Evolutionary conservation across 73 alveolate species (phyloP).

Genomic region (Stentor roeselii): DNA sequence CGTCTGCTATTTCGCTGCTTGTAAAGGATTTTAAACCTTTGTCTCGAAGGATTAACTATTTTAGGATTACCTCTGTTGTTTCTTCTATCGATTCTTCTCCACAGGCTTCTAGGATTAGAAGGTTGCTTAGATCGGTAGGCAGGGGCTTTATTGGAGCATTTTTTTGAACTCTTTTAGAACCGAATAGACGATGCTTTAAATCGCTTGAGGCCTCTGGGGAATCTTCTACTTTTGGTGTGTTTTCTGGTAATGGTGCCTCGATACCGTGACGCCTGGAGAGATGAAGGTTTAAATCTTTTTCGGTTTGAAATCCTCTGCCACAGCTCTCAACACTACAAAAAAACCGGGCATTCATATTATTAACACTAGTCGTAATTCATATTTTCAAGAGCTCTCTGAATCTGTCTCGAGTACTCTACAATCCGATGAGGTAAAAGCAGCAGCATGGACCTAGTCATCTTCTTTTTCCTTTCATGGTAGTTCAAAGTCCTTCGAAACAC

Average conservation of each 20-base stretch:
- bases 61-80: neutral
- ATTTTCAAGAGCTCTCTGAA: neutral
- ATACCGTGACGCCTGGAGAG: neutral
- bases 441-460: conserved; percentile 5
- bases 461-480: neutral
- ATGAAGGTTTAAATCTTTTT: neutral
- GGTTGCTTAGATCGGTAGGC: neutral
- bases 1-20: neutral
- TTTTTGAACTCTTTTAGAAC: neutral
- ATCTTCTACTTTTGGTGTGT: neutral
- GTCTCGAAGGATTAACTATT: neutral
- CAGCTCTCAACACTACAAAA: neutral
- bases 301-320: neutral
- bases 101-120: neutral
- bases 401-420: neutral
- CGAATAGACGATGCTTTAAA: neutral
- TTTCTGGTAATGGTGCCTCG: neutral
- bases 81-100: conserved; percentile 19
- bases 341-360: conserved; percentile 17
- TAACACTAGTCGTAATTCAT: conserved; percentile 18
- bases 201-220: neutral
- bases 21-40: neutral
- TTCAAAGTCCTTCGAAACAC: neutral
- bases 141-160: neutral
- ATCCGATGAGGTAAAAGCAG: neutral